Conservation (phyloP, 441 rosid species). For the Biscutella laevigata region DNA sequence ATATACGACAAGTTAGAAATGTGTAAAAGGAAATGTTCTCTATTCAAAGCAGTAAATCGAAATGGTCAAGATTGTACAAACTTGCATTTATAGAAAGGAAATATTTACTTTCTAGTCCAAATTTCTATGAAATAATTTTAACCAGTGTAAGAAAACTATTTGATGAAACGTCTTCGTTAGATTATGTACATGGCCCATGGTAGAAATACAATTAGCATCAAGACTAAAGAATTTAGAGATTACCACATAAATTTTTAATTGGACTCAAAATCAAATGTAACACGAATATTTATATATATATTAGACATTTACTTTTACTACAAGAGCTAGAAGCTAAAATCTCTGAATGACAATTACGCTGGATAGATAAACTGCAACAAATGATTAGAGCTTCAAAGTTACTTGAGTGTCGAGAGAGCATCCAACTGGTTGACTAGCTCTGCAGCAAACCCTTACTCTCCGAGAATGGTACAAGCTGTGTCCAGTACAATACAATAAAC, state of each 20-base stretch:
- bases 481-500: neutral
- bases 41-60: neutral
- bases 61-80: neutral
- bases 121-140: conserved; percentile 5
- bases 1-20: neutral
- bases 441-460: conserved; percentile 36
- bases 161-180: neutral
- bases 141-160: neutral
- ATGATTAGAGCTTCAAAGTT: too few species aligned
- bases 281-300: neutral
- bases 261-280: conserved; percentile 9
- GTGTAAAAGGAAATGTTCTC: neutral
- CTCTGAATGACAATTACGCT: too few species aligned
- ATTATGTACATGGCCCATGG: neutral
- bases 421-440: conserved; percentile 19
- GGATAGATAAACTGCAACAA: too few species aligned
- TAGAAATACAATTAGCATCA: conserved; percentile 2
- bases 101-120: neutral
- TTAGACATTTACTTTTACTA: neutral
- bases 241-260: neutral
- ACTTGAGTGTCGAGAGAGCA: neutral
- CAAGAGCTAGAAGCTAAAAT: too few species aligned
- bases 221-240: neutral
- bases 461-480: conserved; percentile 54
- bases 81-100: neutral